Evolutionary conservation across 805 yeast species (phyloP).

Genomic region (Lachancea mirantina): DNA sequence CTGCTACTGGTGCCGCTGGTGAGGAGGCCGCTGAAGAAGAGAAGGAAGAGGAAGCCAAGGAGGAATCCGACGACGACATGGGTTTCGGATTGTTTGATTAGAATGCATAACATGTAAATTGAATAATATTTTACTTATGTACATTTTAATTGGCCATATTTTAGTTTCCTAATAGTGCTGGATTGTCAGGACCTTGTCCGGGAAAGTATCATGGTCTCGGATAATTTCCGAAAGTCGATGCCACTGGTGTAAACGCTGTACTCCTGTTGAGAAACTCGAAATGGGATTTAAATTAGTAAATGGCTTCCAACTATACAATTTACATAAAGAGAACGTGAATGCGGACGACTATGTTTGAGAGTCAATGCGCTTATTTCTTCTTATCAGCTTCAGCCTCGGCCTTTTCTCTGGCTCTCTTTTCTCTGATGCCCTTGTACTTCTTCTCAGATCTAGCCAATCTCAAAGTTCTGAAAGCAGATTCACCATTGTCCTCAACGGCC

Average conservation of each 20-base stretch:
- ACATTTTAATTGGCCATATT: conserved; percentile 10
- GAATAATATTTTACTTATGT: conserved; percentile 5
- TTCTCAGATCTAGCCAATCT: conserved; percentile 93
- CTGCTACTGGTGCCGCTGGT: conserved; percentile 40
- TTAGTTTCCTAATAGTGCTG: too few species aligned
- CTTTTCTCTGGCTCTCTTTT: conserved; percentile 92
- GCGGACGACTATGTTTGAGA: conserved; percentile 6
- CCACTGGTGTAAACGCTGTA: too few species aligned
- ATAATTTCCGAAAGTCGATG: too few species aligned
- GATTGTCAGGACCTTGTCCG: too few species aligned
- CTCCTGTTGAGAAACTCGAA: too few species aligned
- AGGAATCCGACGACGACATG: conserved; percentile 78
- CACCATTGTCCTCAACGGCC: conserved; percentile 73
- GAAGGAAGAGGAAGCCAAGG: conserved; percentile 52
- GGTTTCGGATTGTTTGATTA: conserved; percentile 90
- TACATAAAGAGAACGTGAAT: conserved; percentile 21
- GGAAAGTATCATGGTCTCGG: too few species aligned
- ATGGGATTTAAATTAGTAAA: conserved; percentile 20
- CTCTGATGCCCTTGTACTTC: conserved; percentile 92
- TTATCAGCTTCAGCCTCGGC: conserved; percentile 99
- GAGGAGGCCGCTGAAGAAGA: conserved; percentile 49
- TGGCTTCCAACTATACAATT: conserved; percentile 31
- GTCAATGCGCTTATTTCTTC: conserved; percentile 66
- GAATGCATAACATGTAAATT: conserved; percentile 20
- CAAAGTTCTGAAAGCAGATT: conserved; percentile 88